These are phyloP conservation scores for Elaphomyces granulatus DNA, from an alignment of 495 filamentous ascomycete species.

Conservation along the genomic window DNA sequence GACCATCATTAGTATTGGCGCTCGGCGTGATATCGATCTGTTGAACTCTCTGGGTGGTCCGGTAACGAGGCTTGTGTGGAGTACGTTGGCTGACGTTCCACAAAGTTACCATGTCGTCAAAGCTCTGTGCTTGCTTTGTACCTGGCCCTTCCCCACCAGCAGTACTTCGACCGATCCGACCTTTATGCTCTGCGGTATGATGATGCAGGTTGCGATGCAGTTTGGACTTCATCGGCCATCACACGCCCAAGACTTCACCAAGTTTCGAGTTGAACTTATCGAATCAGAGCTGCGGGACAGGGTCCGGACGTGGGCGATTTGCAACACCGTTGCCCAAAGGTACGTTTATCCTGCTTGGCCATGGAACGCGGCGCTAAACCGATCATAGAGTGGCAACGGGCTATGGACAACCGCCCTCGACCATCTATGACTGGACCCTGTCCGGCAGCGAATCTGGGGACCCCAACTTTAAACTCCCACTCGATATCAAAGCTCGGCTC, in stretches of 20 bases:
- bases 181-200: conserved; percentile 76
- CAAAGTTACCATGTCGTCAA: conserved; percentile 86
- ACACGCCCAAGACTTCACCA: conserved; percentile 80
- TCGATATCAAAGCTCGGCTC: conserved; percentile 51
- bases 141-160: conserved; percentile 80
- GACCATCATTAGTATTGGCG: conserved; percentile 71
- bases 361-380: not conserved
- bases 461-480: conserved; percentile 49
- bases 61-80: conserved; percentile 64
- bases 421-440: conserved; percentile 76
- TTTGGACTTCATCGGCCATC: conserved; percentile 82
- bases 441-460: conserved; percentile 47
- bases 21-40: conserved; percentile 55
- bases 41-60: conserved; percentile 57
- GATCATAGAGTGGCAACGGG: conserved; percentile 59
- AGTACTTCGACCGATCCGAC: conserved; percentile 79
- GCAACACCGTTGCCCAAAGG: conserved; percentile 83
- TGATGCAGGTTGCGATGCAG: conserved; percentile 88
- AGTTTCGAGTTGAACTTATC: conserved; percentile 66
- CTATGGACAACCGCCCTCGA: conserved; percentile 81
- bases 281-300: conserved; percentile 76
- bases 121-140: conserved; percentile 75
- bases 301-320: conserved; percentile 79
- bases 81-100: conserved; percentile 64
- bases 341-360: conserved; percentile 11